These are phyloP conservation scores for Dictyophora rubrovolvata DNA, from an alignment of 768 basidiomycete genomes.

Conservation along the genomic window DNA sequence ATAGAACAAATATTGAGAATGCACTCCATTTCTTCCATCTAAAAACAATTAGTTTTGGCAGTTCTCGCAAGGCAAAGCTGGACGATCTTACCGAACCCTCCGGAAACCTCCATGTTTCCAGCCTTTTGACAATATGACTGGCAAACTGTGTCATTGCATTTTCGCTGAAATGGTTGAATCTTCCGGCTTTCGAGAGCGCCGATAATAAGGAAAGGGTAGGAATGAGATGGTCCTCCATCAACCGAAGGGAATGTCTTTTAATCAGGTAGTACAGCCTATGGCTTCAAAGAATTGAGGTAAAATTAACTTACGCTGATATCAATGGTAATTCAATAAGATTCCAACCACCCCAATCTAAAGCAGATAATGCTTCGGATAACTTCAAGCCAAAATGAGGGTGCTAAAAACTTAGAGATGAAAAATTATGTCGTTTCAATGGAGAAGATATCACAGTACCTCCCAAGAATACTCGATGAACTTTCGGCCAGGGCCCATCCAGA, in stretches of 20 bases:
- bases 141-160: not conserved
- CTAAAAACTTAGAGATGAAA: conserved; percentile 1
- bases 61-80: not conserved
- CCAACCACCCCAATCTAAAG: conserved; percentile 70
- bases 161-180: not conserved
- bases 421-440: not conserved
- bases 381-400: conserved; percentile 35
- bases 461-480: conserved; percentile 46
- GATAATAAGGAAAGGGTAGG: conserved; percentile 1
- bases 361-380: conserved; percentile 51
- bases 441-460: conserved; percentile 6
- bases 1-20: conserved; percentile 5
- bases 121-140: not conserved
- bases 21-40: conserved; percentile 6
- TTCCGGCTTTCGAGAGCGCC: not conserved
- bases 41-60: not conserved
- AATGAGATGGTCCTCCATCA: not conserved
- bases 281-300: not conserved
- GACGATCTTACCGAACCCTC: not conserved
- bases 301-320: conserved; percentile 23
- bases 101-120: not conserved
- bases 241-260: not conserved
- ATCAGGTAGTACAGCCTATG: not conserved
- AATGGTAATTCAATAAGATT: conserved; percentile 54
- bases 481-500: conserved; percentile 42